These are phyloP conservation scores for Sclerotinia nivalis DNA, from an alignment of 2,329 filamentous ascomycete species.

Conservation along the genomic window DNA sequence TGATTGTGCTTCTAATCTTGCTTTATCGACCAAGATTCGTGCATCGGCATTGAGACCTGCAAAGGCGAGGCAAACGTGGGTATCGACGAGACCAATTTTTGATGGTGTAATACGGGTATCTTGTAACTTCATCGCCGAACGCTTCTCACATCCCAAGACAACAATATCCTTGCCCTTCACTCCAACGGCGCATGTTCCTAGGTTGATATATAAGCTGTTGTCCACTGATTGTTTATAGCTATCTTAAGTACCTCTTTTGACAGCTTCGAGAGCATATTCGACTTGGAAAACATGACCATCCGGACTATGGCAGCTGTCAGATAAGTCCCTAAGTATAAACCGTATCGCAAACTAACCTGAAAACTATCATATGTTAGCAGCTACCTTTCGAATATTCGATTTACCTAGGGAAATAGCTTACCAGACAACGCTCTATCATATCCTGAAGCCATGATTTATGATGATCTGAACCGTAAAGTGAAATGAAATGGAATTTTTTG, in stretches of 20 bases:
- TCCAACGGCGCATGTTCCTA: conserved; percentile 95
- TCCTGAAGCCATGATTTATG: conserved; percentile 76
- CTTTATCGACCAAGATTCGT: conserved; percentile 97
- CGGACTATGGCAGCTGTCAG: conserved; percentile 67
- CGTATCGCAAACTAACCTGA: conserved; percentile 62
- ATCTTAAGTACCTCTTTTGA: conserved; percentile 78
- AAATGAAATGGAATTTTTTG: conserved; percentile 25
- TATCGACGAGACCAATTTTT: conserved; percentile 95
- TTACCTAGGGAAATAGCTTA: conserved; percentile 52
- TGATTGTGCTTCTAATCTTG: conserved; percentile 93
- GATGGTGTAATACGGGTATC: conserved; percentile 98
- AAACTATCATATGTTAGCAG: conserved; percentile 60
- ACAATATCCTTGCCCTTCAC: conserved; percentile 95
- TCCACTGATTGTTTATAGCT: conserved; percentile 1
- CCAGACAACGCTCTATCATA: conserved; percentile 99
- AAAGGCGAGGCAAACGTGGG: conserved; percentile 94
- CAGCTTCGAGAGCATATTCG: conserved; percentile 97
- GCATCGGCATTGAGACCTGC: conserved; percentile 97
- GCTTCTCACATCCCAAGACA: conserved; percentile 96
- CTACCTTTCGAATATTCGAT: conserved; percentile 47
- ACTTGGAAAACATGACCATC: conserved; percentile 99
- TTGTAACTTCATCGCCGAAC: conserved; percentile 98
- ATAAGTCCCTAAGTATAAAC: conserved; percentile 23
- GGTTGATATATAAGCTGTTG: conserved; percentile 30
- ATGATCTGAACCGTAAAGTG: conserved; percentile 19